Evolutionary conservation across 345 rosid genomes (phyloP), one percentile per base, ranked within the genome.

Genomic region (Populus simonii): DNA sequence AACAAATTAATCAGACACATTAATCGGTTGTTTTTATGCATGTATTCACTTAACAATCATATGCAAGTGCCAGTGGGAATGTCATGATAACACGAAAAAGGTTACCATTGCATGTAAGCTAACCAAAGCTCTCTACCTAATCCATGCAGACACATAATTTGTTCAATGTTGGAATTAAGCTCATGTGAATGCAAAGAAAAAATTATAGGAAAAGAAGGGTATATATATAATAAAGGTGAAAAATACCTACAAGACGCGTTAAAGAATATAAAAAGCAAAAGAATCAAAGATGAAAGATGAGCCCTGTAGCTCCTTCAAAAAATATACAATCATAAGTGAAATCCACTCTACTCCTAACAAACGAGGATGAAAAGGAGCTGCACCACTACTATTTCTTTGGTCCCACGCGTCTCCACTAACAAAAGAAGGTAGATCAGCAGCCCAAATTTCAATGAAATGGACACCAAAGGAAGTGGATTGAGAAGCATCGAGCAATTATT

Each of bases 341-440:
- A 61, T 20, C 61, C 74, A 78, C 25, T 51, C 59, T n/a, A 36
- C 57, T 68, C 72, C n/a, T 1, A 7, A 63, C 23, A 76, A 27
- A 83, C 31, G 27, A 45, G 35, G 66, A 47, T 31, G 8, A 4
- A 66, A 55, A 76, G 33, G 23, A 4, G 43, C 17, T 2, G 33
- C 36, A 66, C 13, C 9, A 22, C 59, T 12, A 1, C 17, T 51
- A 65, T 66, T 55, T 68, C 6, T 71, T 36, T 68, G 82, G 67
- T 59, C 84, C 84, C 66, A 74, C 82, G 75, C 80, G 82, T 80
- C 75, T 82, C 81, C 84, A 76, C 80, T 72, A 8, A 13, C 47
- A n/a, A 7, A 61, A 66, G 62, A 55, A 22, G 25, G 25, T 25
- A 8, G 6, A 18, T 16, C 1, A 15, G 27, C 15, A 70, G 66